Base-by-base conservation (phyloP, 306 rosid genomes). In the Cucumis sativus region DNA sequence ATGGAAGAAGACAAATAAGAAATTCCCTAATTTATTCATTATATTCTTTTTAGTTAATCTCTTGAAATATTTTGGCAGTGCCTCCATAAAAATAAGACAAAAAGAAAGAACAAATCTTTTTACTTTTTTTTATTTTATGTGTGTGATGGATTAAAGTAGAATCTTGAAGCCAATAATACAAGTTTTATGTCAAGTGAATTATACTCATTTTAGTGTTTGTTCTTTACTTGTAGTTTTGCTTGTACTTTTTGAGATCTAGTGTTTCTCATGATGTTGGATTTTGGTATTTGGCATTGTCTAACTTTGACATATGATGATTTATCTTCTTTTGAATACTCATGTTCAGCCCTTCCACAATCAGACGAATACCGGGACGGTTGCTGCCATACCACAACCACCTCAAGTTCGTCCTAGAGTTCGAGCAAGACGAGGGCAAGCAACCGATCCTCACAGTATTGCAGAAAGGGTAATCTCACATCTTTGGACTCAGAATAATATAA, bases 371-470 rank as follows among this genome's bases (percentile, higher is more conserved):
- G 85, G 80, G 17, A 82, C 82, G 18, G 75, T 74, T 77, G 63
- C 80, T 77, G 66, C 80, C 25, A 64, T 80, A 57, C 88, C 85
- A 16, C 96, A 88, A 37, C 86, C 97, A 69, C 92, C 96, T 45
- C 57, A 83, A 18, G 80, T 91, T 37, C 97, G 97, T 56, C 99
- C 99, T 33, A 85, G 98, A 80, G 92, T 92, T 49, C 88, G 99
- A 84, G 99, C 99, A 58, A 87, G 99, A 81, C 89, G 99, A 77
- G 99, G 99, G 39, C 98, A 96, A 84, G 99, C 99, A 30, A 96
- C 99, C 2, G 99, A 96, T 76, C 99, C 99, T 62, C 99, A 96
- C 76, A 96, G 99, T 72, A 96, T 96, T 54, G 98, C 99, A 37
- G 99, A 96, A 80, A 52, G 99, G 85, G 99, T 96, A 90, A 79